A percentile compares a stretch with the other conserved stretches of the same genome.
phyloP scores from a whole-genome alignment of 2,329 filamentous ascomycete genomes.

The Plectosphaerella cucumerina region DNA sequence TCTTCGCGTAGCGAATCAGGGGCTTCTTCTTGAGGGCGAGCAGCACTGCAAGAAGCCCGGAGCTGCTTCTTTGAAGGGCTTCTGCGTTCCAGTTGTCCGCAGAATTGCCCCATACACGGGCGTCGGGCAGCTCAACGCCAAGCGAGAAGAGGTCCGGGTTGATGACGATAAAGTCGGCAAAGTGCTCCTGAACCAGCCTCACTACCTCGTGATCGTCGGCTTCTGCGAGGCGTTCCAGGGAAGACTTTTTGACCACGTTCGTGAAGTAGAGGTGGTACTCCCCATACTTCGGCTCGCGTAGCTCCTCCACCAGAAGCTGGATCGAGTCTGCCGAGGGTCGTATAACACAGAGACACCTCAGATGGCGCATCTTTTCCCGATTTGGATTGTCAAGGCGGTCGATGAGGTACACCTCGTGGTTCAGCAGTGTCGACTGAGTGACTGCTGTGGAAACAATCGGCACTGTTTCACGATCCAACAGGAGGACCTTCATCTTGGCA shows the following conservation, averaged over 20 bases:
- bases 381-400: constrained; percentile 87
- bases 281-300: constrained; percentile 93
- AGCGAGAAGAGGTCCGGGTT: constrained; percentile 91
- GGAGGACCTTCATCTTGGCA: constrained; percentile 96
- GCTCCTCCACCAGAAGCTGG: constrained; percentile 89
- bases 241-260: constrained; percentile 96
- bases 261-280: constrained; percentile 98
- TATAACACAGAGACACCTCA: constrained; percentile 89
- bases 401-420: constrained; percentile 96
- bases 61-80: constrained; percentile 77
- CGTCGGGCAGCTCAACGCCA: constrained; percentile 65
- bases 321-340: constrained; percentile 90
- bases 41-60: constrained; percentile 79
- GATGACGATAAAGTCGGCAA: constrained; percentile 91
- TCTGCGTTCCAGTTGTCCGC: constrained; percentile 91
- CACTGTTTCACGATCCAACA: constrained; percentile 91
- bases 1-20: constrained; percentile 88
- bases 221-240: constrained; percentile 88
- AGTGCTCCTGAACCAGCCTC: constrained; percentile 89
- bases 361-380: constrained; percentile 96
- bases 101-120: constrained; percentile 74
- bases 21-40: constrained; percentile 95
- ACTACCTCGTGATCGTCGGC: constrained; percentile 98
- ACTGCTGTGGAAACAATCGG: constrained; percentile 92
- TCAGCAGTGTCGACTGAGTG: constrained; percentile 90